phyloP scores from a whole-genome alignment of 306 rosid genomes.

The Corylus americana region DNA sequence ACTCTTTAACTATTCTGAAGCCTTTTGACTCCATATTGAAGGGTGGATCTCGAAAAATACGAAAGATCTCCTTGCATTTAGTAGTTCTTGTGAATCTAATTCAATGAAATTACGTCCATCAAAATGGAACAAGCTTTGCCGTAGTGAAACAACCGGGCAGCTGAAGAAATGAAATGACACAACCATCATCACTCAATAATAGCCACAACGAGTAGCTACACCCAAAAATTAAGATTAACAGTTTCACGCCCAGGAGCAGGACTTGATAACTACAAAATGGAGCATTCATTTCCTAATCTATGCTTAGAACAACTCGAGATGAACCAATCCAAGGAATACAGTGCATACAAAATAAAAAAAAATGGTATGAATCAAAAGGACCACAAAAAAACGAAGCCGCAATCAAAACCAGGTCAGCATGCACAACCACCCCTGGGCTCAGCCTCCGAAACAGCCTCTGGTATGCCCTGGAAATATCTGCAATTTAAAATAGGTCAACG shows the following conservation, averaged over 20 bases:
- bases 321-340: conserved; percentile 34
- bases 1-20: no score
- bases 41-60: no score
- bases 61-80: no score
- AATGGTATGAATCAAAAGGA: conserved; percentile 17
- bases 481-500: conserved; percentile 22
- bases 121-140: not conserved
- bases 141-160: not conserved
- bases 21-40: no score
- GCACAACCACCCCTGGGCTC: conserved; percentile 90
- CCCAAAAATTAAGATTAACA: not conserved
- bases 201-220: not conserved
- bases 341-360: conserved; percentile 23
- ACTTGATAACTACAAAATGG: conserved; percentile 4
- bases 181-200: not conserved
- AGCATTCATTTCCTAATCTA: conserved; percentile 5
- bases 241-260: conserved; percentile 9
- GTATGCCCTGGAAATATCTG: conserved; percentile 94
- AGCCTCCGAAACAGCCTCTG: conserved; percentile 71
- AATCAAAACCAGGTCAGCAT: conserved; percentile 55
- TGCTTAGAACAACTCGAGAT: conserved; percentile 21
- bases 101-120: no score
- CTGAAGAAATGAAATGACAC: not conserved
- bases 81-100: no score
- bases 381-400: conserved; percentile 40